Base-by-base conservation (phyloP, 2,329 filamentous ascomycete species). In the Cordyceps fumosorosea region DNA sequence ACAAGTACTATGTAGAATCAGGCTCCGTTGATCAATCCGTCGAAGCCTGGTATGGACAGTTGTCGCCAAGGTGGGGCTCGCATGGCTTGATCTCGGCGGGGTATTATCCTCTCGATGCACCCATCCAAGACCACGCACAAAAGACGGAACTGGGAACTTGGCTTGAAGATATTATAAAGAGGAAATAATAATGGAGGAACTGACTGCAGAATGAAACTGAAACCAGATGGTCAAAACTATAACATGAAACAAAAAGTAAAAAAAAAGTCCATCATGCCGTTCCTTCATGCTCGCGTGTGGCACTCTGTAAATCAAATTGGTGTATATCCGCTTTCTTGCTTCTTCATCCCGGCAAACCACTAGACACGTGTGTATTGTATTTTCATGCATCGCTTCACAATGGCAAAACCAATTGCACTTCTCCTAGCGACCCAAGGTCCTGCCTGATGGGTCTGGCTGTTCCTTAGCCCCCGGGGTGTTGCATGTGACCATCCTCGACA, bases 221-320 rank as follows among this genome's bases (percentile, higher is more conserved):
- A 14, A 48, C 58, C 51, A 54, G n/a, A 60, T 54, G 58, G 50
- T 60, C 29, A 55, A 37, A 60, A 55, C 50, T 60, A 60, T 53
- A 37, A 48, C 48, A 53, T 29, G 22, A 29, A 22, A 48, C 2
- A 48, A 47, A 20, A 24, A 48, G 40, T 20, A 14, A 14, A 48
- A 45, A 14, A 22, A 47, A 54, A 29, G 20, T 26, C 29, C 51
- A 47, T 47, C 29, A 60, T 54, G 58, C 58, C 42, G 26, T 55
- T n/a, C 54, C 42, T 40, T 55, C 29, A 54, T 47, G 58, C 40
- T 60, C 29, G 26, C 20, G 51, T 48, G 8, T 55, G 58, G 58
- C 58, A 60, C 51, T 55, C 58, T 60, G 58, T 54, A 55, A 47
- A 47, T 55, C 58, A 60, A 60, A 54, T 60, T 55, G 58, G 58